Evolutionary conservation across 352 stramenopile genomes (phyloP).

Genomic region (Phytophthora sojae): DNA sequence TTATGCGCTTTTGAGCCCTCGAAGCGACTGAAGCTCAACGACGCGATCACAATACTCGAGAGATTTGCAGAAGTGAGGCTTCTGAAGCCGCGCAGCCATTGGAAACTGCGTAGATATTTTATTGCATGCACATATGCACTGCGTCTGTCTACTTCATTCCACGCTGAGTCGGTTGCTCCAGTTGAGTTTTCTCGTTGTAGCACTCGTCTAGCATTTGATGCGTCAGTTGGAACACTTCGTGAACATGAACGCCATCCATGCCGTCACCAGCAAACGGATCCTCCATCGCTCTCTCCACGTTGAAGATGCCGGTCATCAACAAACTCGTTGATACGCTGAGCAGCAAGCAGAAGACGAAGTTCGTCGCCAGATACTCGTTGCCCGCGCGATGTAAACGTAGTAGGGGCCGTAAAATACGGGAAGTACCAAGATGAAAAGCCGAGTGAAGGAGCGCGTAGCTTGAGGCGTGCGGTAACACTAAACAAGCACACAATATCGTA

Average conservation of each 20-base stretch:
- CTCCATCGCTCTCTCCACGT: conserved; percentile 85
- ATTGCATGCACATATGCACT: background rate
- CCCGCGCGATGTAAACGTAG: conserved; percentile 82
- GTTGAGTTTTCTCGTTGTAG: conserved; percentile 36
- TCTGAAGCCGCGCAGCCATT: conserved; percentile 3
- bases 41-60: conserved; percentile 19
- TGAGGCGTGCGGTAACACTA: conserved; percentile 87
- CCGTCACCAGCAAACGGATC: conserved; percentile 78
- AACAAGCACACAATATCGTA: too few relatives aligned
- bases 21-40: conserved; percentile 13
- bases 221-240: conserved; percentile 62
- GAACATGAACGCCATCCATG: conserved; percentile 72
- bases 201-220: conserved; percentile 65
- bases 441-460: conserved; percentile 85
- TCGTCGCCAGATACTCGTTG: conserved; percentile 58
- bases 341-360: conserved; percentile 80
- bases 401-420: conserved; percentile 89
- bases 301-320: conserved; percentile 90
- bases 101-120: conserved; percentile 11
- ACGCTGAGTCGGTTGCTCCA: background rate
- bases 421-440: conserved; percentile 86
- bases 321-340: conserved; percentile 84
- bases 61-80: conserved; percentile 15
- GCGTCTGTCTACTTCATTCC: background rate
- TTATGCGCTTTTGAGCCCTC: conserved; percentile 18